Percentiles rank a stretch among this genome's conserved stretches.
Conservation (phyloP, 2,329 filamentous ascomycete genomes). For the Curvularia eragrostidis region DNA sequence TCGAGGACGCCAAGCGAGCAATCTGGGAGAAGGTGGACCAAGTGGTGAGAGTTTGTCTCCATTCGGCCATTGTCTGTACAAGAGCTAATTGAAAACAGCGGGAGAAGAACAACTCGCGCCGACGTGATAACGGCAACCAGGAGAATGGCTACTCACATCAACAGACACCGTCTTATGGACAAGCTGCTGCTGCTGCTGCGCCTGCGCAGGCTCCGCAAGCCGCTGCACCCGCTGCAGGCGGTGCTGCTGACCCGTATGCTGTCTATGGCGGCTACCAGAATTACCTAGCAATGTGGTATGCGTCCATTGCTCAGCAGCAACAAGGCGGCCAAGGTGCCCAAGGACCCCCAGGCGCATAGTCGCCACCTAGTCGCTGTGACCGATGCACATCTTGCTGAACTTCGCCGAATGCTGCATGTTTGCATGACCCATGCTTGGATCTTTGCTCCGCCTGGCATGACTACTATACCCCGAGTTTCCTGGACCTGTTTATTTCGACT, state of each 20-base stretch:
- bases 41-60: slow-evolving; percentile 68
- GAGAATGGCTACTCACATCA: slow-evolving; percentile 58
- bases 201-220: slow-evolving; percentile 37
- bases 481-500: slow-evolving; percentile 31
- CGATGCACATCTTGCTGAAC: slow-evolving; percentile 48
- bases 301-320: slow-evolving; percentile 66
- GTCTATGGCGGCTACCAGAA: slow-evolving; percentile 83
- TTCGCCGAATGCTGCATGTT: slow-evolving; percentile 46
- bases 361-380: slow-evolving; percentile 41
- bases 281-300: slow-evolving; percentile 82
- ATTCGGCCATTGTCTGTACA: not conserved
- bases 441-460: slow-evolving; percentile 38
- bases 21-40: slow-evolving; percentile 93
- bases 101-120: slow-evolving; percentile 54
- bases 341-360: slow-evolving; percentile 47
- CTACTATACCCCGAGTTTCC: slow-evolving; percentile 16
- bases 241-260: slow-evolving; percentile 67
- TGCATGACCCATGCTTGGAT: slow-evolving; percentile 46
- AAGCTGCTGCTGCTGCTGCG: slow-evolving; percentile 43
- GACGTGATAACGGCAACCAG: slow-evolving; percentile 50
- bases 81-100: slow-evolving; percentile 48
- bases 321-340: slow-evolving; percentile 38
- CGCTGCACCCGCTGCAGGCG: slow-evolving; percentile 54
- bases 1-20: slow-evolving; percentile 79
- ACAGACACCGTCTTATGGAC: slow-evolving; percentile 47